These are phyloP conservation scores for Hyphopichia wangnamkhiaoensis DNA, from an alignment of 1,139 yeast species.

Conservation along the genomic window DNA sequence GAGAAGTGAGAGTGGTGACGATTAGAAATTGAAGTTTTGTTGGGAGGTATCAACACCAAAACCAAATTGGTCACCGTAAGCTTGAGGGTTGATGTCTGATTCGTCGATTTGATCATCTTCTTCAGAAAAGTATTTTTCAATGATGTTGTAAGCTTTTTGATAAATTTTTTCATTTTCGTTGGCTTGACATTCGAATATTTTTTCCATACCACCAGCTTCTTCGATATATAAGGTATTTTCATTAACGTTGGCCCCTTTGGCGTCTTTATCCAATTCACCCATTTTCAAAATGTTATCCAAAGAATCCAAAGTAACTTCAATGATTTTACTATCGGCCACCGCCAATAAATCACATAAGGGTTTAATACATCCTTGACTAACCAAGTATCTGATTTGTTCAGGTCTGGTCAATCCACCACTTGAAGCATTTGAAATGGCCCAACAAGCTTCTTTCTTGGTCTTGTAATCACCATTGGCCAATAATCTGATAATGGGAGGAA, in stretches of 20 bases:
- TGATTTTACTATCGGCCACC: conserved; percentile 86
- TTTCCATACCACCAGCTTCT: conserved; percentile 98
- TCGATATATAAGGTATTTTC: conserved; percentile 90
- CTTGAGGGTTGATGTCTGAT: conserved; percentile 79
- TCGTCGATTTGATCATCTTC: conserved; percentile 77
- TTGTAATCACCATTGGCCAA: conserved; percentile 85
- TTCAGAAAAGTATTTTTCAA: conserved; percentile 87
- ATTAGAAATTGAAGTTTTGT: conserved; percentile 52
- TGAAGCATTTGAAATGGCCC: conserved; percentile 98
- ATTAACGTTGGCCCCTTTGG: conserved; percentile 66
- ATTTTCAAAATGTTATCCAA: conserved; percentile 89
- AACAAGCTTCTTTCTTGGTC: conserved; percentile 97
- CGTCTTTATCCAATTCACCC: conserved; percentile 91
- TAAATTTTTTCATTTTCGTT: conserved; percentile 91
- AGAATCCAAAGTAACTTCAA: conserved; percentile 94
- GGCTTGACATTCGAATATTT: conserved; percentile 89
- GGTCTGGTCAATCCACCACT: conserved; percentile 93
- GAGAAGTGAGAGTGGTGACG: background rate
- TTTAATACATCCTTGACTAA: conserved; percentile 93
- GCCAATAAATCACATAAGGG: conserved; percentile 91
- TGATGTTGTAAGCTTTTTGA: conserved; percentile 84
- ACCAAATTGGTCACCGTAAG: conserved; percentile 82
- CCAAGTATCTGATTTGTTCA: conserved; percentile 90
- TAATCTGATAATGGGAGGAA: conserved; percentile 88
- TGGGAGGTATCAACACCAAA: conserved; percentile 67